phyloP scores from a whole-genome alignment of 306 rosid genomes.

The Rubus idaeus region DNA sequence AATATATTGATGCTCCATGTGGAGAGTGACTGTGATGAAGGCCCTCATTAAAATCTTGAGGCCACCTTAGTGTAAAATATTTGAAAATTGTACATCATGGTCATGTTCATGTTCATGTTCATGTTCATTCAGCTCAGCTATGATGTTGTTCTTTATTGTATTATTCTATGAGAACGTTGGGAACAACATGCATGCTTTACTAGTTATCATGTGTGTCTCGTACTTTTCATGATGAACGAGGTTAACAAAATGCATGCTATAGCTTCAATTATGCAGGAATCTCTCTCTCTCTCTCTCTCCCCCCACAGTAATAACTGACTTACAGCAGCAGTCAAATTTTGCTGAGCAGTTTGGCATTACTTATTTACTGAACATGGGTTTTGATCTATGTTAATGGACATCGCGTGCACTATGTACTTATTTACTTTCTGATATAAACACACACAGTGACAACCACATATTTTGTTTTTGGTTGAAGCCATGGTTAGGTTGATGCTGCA shows the following conservation, averaged over 20 bases:
- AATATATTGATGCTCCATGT: neutral
- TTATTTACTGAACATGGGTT: conserved; percentile 3
- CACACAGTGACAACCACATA: neutral
- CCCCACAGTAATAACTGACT: neutral
- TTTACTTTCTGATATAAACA: neutral
- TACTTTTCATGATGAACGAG: neutral
- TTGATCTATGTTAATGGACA: conserved; percentile 3
- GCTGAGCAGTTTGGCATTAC: neutral
- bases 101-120: too few species aligned
- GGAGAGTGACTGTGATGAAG: neutral
- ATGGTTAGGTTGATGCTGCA: conserved; percentile 1
- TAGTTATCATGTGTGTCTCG: neutral
- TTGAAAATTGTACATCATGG: neutral
- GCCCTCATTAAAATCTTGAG: neutral
- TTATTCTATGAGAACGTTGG: neutral
- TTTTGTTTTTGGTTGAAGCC: neutral
- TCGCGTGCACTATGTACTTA: neutral
- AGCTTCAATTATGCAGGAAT: conserved; percentile 9
- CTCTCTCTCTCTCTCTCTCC: neutral
- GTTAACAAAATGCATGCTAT: neutral
- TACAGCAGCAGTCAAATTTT: neutral
- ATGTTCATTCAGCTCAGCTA: neutral
- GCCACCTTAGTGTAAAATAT: neutral
- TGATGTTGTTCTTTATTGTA: neutral
- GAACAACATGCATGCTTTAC: neutral